These are phyloP conservation scores for Microdochium bolleyi DNA, from an alignment of 2,329 filamentous ascomycete genomes.

Conservation along the genomic window DNA sequence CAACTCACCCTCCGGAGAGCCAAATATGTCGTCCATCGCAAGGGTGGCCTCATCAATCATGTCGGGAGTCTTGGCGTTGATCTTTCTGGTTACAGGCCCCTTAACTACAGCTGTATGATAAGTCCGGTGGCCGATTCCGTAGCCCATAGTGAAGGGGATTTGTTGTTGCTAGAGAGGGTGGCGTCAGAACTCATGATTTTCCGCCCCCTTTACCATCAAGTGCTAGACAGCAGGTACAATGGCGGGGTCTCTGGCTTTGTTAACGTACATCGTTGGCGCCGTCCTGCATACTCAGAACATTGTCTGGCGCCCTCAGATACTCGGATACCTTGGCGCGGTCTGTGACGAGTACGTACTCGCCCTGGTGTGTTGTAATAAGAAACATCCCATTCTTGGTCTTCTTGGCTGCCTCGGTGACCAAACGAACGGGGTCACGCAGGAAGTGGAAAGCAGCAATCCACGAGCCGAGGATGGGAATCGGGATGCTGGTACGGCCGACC, in stretches of 20 bases:
- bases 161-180: constrained; percentile 7
- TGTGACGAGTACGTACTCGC: constrained; percentile 3
- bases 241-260: too few relatives aligned
- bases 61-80: constrained; percentile 1
- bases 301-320: constrained; percentile 4
- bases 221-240: too few relatives aligned
- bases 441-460: constrained; percentile 2
- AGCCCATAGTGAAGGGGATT: constrained; percentile 6
- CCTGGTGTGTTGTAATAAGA: constrained; percentile 2
- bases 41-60: constrained; percentile 1
- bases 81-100: constrained; percentile 4
- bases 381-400: constrained; percentile 4
- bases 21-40: constrained; percentile 1
- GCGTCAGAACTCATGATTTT: too few relatives aligned
- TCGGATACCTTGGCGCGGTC: constrained; percentile 3
- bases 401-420: constrained; percentile 1
- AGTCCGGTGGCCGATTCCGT: constrained; percentile 4
- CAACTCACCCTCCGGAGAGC: neutral
- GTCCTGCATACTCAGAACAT: constrained; percentile 3
- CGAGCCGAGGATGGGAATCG: constrained; percentile 2
- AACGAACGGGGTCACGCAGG: neutral
- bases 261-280: constrained; percentile 4
- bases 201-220: too few relatives aligned
- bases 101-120: constrained; percentile 4
- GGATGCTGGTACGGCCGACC: neutral